A percentile compares a stretch with the other conserved stretches of the same genome.
phyloP scores from a whole-genome alignment of 257 asterid genomes.

The Solanum virginianum region DNA sequence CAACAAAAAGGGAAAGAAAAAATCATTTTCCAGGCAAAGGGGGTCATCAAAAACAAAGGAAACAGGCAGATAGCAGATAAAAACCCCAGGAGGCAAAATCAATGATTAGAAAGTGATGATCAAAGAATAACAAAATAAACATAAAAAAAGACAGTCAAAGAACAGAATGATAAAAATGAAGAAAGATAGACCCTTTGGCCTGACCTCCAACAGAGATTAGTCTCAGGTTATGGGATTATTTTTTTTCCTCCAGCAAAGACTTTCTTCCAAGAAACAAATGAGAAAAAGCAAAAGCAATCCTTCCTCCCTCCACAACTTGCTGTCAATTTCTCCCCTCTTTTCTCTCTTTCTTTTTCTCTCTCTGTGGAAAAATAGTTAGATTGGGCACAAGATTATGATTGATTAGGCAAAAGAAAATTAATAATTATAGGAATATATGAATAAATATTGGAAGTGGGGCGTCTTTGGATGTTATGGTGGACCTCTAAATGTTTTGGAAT shows the following conservation, averaged over 20 bases:
- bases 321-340: background rate
- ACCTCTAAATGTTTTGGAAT: conserved; percentile 14
- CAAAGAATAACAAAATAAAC: background rate
- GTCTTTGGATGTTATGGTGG: conserved; percentile 7
- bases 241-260: background rate
- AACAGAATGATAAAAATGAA: background rate
- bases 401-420: background rate
- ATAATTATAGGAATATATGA: background rate
- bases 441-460: conserved; percentile 6
- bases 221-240: conserved; percentile 2
- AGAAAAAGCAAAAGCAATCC: conserved; percentile 4
- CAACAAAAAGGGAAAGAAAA: background rate
- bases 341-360: background rate
- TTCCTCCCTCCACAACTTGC: background rate
- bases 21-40: background rate
- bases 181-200: conserved; percentile 6
- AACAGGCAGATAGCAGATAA: background rate
- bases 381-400: background rate
- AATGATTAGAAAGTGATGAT: background rate
- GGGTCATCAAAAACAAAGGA: background rate
- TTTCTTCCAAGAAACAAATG: conserved; percentile 3
- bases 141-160: background rate
- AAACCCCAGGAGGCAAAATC: background rate
- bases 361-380: background rate
- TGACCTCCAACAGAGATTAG: conserved; percentile 8